Percentiles rank a stretch among this genome's conserved stretches.
Evolutionary conservation across 345 rosid species (phyloP).

Genomic region (Bruguiera sexangula): DNA sequence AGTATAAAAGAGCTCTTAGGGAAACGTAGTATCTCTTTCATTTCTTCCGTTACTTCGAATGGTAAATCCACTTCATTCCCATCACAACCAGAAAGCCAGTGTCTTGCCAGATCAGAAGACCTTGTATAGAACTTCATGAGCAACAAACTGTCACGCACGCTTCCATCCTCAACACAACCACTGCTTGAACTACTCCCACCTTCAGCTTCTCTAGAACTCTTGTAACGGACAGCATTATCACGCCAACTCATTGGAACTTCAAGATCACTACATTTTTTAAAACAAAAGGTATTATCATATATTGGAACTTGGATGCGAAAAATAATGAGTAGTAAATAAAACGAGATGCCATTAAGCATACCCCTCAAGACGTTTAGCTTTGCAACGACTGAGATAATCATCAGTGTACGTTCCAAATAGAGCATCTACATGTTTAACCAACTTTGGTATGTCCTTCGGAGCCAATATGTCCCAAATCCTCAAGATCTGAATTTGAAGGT

Average conservation of each 20-base stretch:
- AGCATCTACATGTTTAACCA: constrained; percentile 42
- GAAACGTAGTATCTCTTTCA: constrained; percentile 33
- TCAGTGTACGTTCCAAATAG: constrained; percentile 35
- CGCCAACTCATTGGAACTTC: constrained; percentile 47
- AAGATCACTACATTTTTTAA: constrained; percentile 31
- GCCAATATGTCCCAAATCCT: constrained; percentile 58
- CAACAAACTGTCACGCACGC: constrained; percentile 46
- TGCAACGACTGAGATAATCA: constrained; percentile 43
- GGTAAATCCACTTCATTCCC: constrained; percentile 45
- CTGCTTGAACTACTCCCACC: constrained; percentile 11
- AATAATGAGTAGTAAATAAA: too few species aligned
- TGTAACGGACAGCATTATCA: constrained; percentile 24
- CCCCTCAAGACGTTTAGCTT: constrained; percentile 49
- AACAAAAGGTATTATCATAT: not conserved
- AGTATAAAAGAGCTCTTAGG: constrained; percentile 42
- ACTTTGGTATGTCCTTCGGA: constrained; percentile 30
- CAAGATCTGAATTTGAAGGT: constrained; percentile 33
- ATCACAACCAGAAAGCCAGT: constrained; percentile 39
- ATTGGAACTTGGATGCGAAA: not conserved
- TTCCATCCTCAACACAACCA: constrained; percentile 37
- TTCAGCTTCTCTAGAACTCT: constrained; percentile 17
- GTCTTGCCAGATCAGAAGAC: constrained; percentile 31
- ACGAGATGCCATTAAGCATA: constrained; percentile 11
- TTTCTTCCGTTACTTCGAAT: constrained; percentile 48
- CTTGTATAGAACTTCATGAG: constrained; percentile 53